Evolutionary conservation across 805 yeast species (phyloP).

Genomic region (Priceomyces fermenticarens): DNA sequence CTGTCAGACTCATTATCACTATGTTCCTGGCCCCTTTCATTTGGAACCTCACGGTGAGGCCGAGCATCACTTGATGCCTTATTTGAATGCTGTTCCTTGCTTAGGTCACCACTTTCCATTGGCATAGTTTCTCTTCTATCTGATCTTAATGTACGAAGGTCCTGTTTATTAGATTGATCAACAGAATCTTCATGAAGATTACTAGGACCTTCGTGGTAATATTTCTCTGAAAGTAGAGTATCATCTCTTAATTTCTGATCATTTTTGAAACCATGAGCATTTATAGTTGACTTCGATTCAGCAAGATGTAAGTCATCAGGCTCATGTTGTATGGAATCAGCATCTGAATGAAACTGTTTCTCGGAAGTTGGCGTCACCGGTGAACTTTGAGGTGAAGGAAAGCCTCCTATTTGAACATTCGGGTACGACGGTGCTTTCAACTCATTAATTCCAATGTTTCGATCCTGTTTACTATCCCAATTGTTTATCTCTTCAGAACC

Average conservation of each 20-base stretch:
- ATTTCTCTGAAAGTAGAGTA: conserved; percentile 2
- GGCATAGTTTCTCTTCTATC: too few species aligned
- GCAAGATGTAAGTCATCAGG: conserved; percentile 26
- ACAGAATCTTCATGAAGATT: conserved; percentile 1
- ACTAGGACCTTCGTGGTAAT: background rate
- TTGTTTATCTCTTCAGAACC: background rate
- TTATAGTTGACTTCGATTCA: conserved; percentile 1
- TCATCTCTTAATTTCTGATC: conserved; percentile 6
- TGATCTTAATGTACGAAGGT: too few species aligned
- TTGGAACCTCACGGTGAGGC: conserved; percentile 1
- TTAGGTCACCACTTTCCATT: too few species aligned
- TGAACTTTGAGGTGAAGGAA: background rate
- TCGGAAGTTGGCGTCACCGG: conserved; percentile 37
- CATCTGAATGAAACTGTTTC: conserved; percentile 35
- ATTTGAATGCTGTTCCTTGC: too few species aligned
- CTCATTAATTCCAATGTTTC: background rate
- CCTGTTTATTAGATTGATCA: conserved; percentile 2
- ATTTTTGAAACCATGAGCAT: conserved; percentile 17
- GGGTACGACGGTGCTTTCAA: too few species aligned
- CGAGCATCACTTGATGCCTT: background rate
- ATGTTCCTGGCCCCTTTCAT: conserved; percentile 6
- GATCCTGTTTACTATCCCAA: background rate
- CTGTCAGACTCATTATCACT: conserved; percentile 2
- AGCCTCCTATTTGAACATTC: too few species aligned
- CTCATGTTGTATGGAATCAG: conserved; percentile 39